Evolutionary conservation across 352 stramenopile genomes (phyloP).

Genomic region (Phytopythium chamaehyphon): DNA sequence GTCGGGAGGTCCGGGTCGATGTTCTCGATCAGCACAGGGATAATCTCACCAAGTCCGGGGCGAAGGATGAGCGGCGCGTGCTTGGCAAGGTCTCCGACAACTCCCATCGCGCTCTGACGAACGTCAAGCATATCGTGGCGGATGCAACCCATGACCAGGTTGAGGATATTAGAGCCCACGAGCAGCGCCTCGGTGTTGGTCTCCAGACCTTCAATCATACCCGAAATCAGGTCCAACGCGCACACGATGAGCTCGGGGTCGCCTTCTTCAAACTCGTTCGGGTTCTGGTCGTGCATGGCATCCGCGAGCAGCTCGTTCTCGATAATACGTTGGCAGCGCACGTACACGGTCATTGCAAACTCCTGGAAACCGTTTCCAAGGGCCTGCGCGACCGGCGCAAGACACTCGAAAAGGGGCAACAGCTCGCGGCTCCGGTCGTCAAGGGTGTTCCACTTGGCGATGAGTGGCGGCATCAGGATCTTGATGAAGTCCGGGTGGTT

Average conservation of each 20-base stretch:
- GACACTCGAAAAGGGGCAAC: conserved; percentile 86
- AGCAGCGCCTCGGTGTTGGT: conserved; percentile 74
- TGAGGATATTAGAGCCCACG: conserved; percentile 80
- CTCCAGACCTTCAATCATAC: conserved; percentile 85
- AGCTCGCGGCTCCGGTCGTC: conserved; percentile 79
- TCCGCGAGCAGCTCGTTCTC: conserved; percentile 83
- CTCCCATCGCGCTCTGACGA: conserved; percentile 86
- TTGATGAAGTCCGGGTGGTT: conserved; percentile 90
- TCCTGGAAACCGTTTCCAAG: conserved; percentile 86
- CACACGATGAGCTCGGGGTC: conserved; percentile 89
- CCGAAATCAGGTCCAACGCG: conserved; percentile 85
- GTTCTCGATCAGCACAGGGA: conserved; percentile 86
- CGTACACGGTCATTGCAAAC: conserved; percentile 80
- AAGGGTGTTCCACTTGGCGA: conserved; percentile 90
- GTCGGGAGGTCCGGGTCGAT: conserved; percentile 85
- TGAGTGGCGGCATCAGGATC: conserved; percentile 92
- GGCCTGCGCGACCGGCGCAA: conserved; percentile 82
- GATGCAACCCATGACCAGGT: conserved; percentile 85
- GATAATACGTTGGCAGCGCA: conserved; percentile 76
- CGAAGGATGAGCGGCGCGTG: conserved; percentile 64
- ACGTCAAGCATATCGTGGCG: conserved; percentile 86
- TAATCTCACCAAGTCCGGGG: conserved; percentile 66
- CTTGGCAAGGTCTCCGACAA: conserved; percentile 88
- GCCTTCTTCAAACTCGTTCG: conserved; percentile 75
- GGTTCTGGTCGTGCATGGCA: conserved; percentile 74